phyloP scores from a whole-genome alignment of 2,329 filamentous ascomycete species.

The Diaporthe citrichinensis region DNA sequence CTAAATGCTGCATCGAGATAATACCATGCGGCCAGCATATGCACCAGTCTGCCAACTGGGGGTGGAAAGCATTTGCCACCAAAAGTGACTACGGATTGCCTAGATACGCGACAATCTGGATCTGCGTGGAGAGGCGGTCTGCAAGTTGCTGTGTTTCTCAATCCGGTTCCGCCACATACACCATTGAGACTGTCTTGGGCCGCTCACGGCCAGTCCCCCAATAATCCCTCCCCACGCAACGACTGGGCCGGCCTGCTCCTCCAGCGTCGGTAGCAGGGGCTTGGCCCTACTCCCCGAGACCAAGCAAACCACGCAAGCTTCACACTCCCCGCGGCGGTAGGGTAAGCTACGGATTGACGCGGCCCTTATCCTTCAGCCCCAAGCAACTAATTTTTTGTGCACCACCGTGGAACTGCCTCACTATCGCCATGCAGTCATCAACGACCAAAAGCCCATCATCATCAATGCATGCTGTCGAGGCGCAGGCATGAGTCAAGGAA shows the following conservation, averaged over 20 bases:
- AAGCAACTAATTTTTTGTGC: neutral
- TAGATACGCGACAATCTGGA: constrained; percentile 16
- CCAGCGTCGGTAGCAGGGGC: constrained; percentile 5
- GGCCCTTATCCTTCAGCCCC: constrained; percentile 8
- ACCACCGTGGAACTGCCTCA: neutral
- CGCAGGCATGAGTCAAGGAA: constrained; percentile 31
- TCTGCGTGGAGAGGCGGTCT: constrained; percentile 19
- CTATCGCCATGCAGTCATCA: constrained; percentile 12
- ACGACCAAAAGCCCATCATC: neutral
- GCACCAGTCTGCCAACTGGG: constrained; percentile 8
- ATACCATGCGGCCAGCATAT: neutral
- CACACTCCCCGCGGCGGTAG: neutral
- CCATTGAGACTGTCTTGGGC: constrained; percentile 12
- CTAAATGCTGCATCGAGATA: neutral
- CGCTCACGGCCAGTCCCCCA: constrained; percentile 2
- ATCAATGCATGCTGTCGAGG: constrained; percentile 4
- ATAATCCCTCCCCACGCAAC: constrained; percentile 14
- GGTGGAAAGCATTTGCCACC: constrained; percentile 14
- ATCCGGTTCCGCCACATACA: constrained; percentile 18
- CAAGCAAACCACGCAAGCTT: constrained; percentile 22
- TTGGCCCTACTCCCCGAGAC: constrained; percentile 5
- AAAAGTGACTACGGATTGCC: neutral
- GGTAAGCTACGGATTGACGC: constrained; percentile 18
- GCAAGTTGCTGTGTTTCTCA: constrained; percentile 11
- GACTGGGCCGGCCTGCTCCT: neutral